Percentiles rank a stretch among this genome's conserved stretches.
phyloP scores from a whole-genome alignment of 495 filamentous ascomycete genomes.

The Cercophora newfieldiana region DNA sequence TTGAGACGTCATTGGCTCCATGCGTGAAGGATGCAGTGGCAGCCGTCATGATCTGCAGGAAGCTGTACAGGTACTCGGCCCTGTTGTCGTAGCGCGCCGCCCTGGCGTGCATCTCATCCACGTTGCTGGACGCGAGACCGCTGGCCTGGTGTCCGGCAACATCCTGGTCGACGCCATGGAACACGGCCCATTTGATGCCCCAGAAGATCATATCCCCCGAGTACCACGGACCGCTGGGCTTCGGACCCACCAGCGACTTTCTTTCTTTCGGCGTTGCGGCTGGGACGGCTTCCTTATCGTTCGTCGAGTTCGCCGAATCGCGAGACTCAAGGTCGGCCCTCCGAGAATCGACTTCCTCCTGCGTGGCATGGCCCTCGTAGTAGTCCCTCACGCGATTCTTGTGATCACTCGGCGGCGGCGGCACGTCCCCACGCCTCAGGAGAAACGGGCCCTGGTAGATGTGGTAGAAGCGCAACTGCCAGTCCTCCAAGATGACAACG shows the following conservation, averaged over 20 bases:
- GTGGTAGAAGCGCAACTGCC: constrained; percentile 57
- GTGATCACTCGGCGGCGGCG: constrained; percentile 39
- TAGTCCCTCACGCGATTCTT: constrained; percentile 49
- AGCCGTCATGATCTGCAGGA: constrained; percentile 71
- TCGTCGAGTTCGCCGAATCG: not conserved
- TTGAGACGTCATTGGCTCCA: constrained; percentile 74
- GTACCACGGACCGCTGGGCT: constrained; percentile 33
- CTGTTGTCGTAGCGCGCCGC: constrained; percentile 71
- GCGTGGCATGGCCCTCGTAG: constrained; percentile 51
- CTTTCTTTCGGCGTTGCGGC: not conserved
- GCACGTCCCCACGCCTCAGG: constrained; percentile 49
- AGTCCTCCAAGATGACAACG: constrained; percentile 57
- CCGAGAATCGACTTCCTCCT: constrained; percentile 45
- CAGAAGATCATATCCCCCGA: constrained; percentile 38
- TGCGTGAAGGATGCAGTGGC: constrained; percentile 73
- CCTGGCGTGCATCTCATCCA: constrained; percentile 56
- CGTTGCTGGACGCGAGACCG: constrained; percentile 33
- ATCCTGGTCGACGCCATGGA: constrained; percentile 60
- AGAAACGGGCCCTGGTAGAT: constrained; percentile 58
- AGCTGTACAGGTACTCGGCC: constrained; percentile 74
- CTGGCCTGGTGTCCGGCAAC: constrained; percentile 49
- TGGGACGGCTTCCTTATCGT: not conserved
- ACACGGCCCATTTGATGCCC: constrained; percentile 42
- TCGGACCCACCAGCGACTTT: constrained; percentile 26
- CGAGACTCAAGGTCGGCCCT: not conserved